These are phyloP conservation scores for Cyclotella baltica DNA, from an alignment of 108 stramenopile genomes.

Conservation along the genomic window DNA sequence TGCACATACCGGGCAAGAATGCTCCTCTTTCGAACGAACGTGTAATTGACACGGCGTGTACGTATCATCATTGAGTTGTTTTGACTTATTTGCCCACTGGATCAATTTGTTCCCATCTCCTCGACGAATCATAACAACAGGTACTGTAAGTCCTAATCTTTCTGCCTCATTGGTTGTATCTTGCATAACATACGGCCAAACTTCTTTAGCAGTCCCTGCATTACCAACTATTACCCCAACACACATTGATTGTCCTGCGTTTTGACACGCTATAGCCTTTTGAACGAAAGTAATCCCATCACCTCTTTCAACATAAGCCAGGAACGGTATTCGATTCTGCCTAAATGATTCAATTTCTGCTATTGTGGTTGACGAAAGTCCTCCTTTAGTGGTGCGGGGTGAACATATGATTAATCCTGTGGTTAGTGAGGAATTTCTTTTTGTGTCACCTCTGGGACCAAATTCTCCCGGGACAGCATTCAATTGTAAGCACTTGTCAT, in stretches of 20 bases:
- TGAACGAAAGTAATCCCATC: constrained; percentile 80
- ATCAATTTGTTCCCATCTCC: constrained; percentile 58
- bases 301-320: constrained; percentile 78
- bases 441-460: constrained; percentile 10
- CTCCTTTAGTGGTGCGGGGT: constrained; percentile 48
- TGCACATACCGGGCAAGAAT: constrained; percentile 75
- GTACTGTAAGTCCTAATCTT: constrained; percentile 58
- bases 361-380: constrained; percentile 35
- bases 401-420: constrained; percentile 41
- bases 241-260: constrained; percentile 54
- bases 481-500: not conserved
- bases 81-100: constrained; percentile 1
- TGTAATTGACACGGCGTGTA: constrained; percentile 41
- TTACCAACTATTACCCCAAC: constrained; percentile 74
- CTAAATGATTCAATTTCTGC: constrained; percentile 25
- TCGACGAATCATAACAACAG: constrained; percentile 80
- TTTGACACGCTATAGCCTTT: constrained; percentile 78
- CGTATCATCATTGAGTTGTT: not conserved
- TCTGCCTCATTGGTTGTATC: constrained; percentile 69
- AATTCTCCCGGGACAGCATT: constrained; percentile 46
- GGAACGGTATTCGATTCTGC: constrained; percentile 31
- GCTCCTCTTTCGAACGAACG: constrained; percentile 27
- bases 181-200: constrained; percentile 90
- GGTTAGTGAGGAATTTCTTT: not conserved
- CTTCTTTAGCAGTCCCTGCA: constrained; percentile 56